These are phyloP conservation scores for Phytophthora fragariaefolia DNA, from an alignment of 352 stramenopile species.

Conservation along the genomic window DNA sequence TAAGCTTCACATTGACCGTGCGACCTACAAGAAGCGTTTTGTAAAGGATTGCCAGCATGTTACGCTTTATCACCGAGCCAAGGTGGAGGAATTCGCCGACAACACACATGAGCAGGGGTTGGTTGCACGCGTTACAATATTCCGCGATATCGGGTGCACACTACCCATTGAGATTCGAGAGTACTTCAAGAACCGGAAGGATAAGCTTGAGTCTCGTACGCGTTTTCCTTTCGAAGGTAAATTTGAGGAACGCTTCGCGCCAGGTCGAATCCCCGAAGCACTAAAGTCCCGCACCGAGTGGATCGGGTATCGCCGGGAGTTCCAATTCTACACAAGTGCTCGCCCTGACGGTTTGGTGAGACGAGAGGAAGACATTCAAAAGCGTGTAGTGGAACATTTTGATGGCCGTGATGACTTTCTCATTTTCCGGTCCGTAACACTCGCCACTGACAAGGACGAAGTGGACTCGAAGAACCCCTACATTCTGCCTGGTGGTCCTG, in stretches of 20 bases:
- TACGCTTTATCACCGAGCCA: constrained; percentile 90
- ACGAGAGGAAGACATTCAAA: constrained; percentile 89
- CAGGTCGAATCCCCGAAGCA: constrained; percentile 73
- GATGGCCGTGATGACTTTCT: constrained; percentile 88
- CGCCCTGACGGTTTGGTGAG: constrained; percentile 89
- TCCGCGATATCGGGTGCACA: constrained; percentile 76
- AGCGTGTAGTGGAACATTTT: constrained; percentile 89
- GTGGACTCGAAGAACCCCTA: constrained; percentile 83
- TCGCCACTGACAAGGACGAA: constrained; percentile 81
- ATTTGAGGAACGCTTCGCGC: constrained; percentile 86
- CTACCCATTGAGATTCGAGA: constrained; percentile 91
- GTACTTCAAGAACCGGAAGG: constrained; percentile 92
- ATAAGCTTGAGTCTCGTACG: constrained; percentile 83
- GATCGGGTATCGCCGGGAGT: constrained; percentile 84
- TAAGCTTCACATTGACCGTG: constrained; percentile 76
- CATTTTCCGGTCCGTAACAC: constrained; percentile 79
- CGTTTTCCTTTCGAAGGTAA: constrained; percentile 87
- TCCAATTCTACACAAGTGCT: constrained; percentile 93
- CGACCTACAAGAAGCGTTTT: constrained; percentile 86
- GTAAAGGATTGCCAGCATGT: constrained; percentile 86
- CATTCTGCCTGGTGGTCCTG: constrained; percentile 70
- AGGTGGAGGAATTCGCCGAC: constrained; percentile 94
- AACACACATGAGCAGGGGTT: constrained; percentile 90
- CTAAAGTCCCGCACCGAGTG: constrained; percentile 87
- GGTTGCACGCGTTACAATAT: constrained; percentile 85